Base-by-base conservation (phyloP, 73 alveolate genomes). In the Paramecium caudatum region DNA sequence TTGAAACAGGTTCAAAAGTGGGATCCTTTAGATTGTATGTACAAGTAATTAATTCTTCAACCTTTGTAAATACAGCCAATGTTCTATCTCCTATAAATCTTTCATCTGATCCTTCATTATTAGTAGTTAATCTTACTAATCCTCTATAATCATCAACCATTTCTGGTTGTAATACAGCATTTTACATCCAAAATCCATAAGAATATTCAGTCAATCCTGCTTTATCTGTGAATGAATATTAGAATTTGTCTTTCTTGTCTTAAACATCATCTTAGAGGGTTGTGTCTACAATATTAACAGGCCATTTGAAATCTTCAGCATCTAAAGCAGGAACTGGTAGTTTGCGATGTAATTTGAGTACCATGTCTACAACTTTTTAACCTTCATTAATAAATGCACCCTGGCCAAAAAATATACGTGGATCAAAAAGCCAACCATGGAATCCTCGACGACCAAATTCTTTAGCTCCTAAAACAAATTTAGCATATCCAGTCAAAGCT, bases 301-400 rank as follows among this genome's bases (percentile, higher is more conserved):
- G 49, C 82, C 82, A 63, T 63, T 63, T 63, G 1, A 25, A 63
- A 10, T 63, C 82, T 30, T 63, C 47, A 25, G 49, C 82, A 63
- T 25, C 47, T 16, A 63, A 30, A 7, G 82, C 49, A 15, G 82
- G 49, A 6, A 63, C 82, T 63, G 82, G 82, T 63, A 63, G 30
- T 63, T 63, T 63, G 25, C 82, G 46, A 33, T 63, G 82, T 21
- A 63, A 37, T 33, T 63, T 63, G 15, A 63, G 34, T 10, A 63
- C 82, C 82, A 63, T 63, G n/a, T 63, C 82, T 25, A 63, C 82
- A 33, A 63, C 49, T 63, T 63, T 63, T 21, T 63, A 63, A 12
- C 82, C 7, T 27, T 63, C 82, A 63, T 63, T 63, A 0, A 30
- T 25, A 27, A 63, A 63, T 21, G 82, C 46, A 6, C 82, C 82